Percentiles rank a stretch among this genome's conserved stretches.
phyloP scores from a whole-genome alignment of 306 rosid species.

The Pueraria montana region DNA sequence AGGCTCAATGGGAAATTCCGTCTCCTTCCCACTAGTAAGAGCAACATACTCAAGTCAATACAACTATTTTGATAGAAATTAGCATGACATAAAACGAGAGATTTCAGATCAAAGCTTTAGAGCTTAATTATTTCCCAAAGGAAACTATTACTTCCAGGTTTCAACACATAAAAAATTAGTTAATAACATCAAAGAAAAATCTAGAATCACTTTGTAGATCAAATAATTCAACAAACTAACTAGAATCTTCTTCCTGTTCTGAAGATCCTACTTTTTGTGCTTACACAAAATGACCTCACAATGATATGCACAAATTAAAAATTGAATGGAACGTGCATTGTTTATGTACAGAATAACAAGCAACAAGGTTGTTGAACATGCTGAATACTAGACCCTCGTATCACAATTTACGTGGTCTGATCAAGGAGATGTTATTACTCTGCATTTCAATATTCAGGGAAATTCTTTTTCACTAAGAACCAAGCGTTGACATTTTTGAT shows the following conservation, averaged over 20 bases:
- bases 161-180: not conserved
- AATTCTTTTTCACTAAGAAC: not conserved
- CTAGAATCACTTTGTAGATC: not conserved
- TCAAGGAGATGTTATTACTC: not conserved
- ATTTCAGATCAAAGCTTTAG: conserved; percentile 1
- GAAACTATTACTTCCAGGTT: not conserved
- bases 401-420: not conserved
- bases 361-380: not conserved
- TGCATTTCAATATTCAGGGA: not conserved
- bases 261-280: not conserved
- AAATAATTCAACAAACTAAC: conserved; percentile 33
- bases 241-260: not conserved
- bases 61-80: not conserved
- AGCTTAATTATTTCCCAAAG: conserved; percentile 17
- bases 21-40: conserved; percentile 81
- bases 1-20: conserved; percentile 91
- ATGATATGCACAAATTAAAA: not conserved
- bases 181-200: not conserved
- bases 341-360: not conserved
- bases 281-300: conserved; percentile 8
- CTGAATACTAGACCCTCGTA: not conserved
- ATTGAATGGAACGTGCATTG: not conserved
- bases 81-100: conserved; percentile 3
- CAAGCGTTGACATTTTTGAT: not conserved
- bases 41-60: conserved; percentile 43